phyloP scores from a whole-genome alignment of 129 eudicot species.

The Heracleum sosnowskyi region DNA sequence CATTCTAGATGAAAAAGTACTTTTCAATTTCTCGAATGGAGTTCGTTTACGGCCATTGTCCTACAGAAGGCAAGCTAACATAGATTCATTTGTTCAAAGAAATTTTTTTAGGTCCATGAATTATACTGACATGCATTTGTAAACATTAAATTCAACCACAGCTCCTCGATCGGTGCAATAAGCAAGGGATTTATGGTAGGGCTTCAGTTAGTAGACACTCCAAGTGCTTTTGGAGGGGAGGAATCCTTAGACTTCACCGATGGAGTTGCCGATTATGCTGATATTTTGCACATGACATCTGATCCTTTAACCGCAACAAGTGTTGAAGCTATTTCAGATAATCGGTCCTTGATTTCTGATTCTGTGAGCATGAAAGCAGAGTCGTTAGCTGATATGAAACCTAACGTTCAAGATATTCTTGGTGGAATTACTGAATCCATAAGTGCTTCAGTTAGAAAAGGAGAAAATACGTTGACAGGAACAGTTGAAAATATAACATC shows the following conservation, averaged over 20 bases:
- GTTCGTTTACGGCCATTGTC: slow-evolving; percentile 19
- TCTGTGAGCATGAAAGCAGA: slow-evolving; percentile 29
- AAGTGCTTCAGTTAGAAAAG: slow-evolving; percentile 35
- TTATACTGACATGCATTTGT: slow-evolving; percentile 2
- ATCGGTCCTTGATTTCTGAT: slow-evolving; percentile 21
- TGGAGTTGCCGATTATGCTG: slow-evolving; percentile 18
- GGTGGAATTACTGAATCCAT: slow-evolving; percentile 33
- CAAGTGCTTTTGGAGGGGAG: slow-evolving; percentile 22
- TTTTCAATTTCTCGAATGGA: slow-evolving; percentile 26
- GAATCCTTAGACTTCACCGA: slow-evolving; percentile 19
- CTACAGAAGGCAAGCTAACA: slow-evolving; percentile 26
- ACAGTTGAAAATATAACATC: slow-evolving; percentile 34
- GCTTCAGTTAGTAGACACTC: slow-evolving; percentile 20
- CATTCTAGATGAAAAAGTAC: slow-evolving; percentile 25
- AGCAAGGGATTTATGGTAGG: slow-evolving; percentile 8
- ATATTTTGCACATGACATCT: slow-evolving; percentile 19
- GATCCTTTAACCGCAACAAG: slow-evolving; percentile 20
- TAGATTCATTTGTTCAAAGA: slow-evolving; percentile 9
- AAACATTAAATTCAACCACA: slow-evolving; percentile 5
- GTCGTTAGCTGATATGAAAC: slow-evolving; percentile 32
- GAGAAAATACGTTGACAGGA: slow-evolving; percentile 38
- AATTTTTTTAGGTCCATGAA: not conserved
- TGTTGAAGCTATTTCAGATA: slow-evolving; percentile 11
- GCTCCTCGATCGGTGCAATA: slow-evolving; percentile 10
- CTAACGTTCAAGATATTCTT: slow-evolving; percentile 27